Evolutionary conservation across 1,284 basidiomycete genomes (phyloP).

Genomic region (Marasmius sp.): DNA sequence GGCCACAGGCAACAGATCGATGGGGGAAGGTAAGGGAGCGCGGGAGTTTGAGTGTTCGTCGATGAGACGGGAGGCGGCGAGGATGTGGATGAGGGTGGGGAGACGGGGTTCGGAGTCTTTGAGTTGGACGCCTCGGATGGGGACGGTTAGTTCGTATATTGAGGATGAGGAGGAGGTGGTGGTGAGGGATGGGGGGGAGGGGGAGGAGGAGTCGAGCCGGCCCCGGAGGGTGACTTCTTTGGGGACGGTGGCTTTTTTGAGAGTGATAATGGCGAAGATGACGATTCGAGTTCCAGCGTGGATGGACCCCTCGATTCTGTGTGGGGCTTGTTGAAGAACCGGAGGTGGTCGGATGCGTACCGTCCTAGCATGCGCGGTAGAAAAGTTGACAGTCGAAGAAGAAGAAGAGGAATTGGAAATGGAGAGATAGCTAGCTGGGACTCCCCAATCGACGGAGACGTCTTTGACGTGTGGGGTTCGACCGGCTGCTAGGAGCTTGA

Average conservation of each 20-base stretch:
- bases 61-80: conserved; percentile 54
- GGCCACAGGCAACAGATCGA: conserved; percentile 13
- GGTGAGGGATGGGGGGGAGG: too few relatives aligned
- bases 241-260: conserved; percentile 32
- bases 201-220: conserved; percentile 33
- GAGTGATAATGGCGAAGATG: conserved; percentile 43
- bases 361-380: conserved; percentile 12
- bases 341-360: conserved; percentile 30
- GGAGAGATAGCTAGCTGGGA: conserved; percentile 23
- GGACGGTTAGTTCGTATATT: conserved; percentile 36
- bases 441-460: conserved; percentile 50
- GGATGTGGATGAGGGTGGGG: conserved; percentile 45
- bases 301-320: conserved; percentile 33
- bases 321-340: conserved; percentile 43
- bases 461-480: conserved; percentile 42
- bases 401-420: conserved; percentile 11
- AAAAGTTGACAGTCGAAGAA: conserved; percentile 27
- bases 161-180: too few relatives aligned
- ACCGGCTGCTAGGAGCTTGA: conserved; percentile 48
- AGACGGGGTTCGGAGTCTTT: conserved; percentile 26
- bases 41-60: conserved; percentile 44
- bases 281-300: conserved; percentile 46
- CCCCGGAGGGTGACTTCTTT: conserved; percentile 38
- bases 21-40: conserved; percentile 30
- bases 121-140: conserved; percentile 38